phyloP scores from a whole-genome alignment of 148 eudicot genomes.

The Talinum fruticosum region DNA sequence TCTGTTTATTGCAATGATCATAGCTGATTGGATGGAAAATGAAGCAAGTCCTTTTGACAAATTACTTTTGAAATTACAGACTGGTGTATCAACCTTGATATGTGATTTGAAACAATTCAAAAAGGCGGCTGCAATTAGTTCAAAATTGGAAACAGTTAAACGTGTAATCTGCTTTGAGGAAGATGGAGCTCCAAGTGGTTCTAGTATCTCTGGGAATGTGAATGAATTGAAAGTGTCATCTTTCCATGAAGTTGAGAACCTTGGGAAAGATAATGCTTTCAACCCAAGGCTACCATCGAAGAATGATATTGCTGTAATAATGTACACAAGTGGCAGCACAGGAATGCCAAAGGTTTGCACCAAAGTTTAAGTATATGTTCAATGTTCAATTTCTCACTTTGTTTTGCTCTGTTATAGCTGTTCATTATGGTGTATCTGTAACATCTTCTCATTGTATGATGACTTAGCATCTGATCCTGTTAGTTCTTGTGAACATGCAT shows the following conservation, averaged over 20 bases:
- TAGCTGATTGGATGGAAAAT: neutral
- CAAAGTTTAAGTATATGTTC: neutral
- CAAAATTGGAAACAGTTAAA: slow-evolving; percentile 59
- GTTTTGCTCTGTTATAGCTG: neutral
- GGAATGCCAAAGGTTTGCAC: slow-evolving; percentile 86
- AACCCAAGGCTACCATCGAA: slow-evolving; percentile 69
- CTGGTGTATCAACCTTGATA: slow-evolving; percentile 75
- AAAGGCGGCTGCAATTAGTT: slow-evolving; percentile 67
- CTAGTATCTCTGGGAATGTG: slow-evolving; percentile 31
- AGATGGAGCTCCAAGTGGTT: slow-evolving; percentile 43
- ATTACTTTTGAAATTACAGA: slow-evolving; percentile 42
- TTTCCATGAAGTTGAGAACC: slow-evolving; percentile 69
- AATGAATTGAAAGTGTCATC: slow-evolving; percentile 49
- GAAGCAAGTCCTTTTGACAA: no score
- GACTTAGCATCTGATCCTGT: neutral
- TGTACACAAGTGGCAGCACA: slow-evolving; percentile 99
- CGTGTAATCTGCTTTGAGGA: slow-evolving; percentile 74
- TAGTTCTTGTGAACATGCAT: neutral
- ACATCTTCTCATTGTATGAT: neutral
- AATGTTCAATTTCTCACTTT: neutral
- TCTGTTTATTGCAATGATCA: neutral
- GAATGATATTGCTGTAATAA: slow-evolving; percentile 82
- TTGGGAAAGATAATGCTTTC: slow-evolving; percentile 58
- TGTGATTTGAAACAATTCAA: slow-evolving; percentile 85
- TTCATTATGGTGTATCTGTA: neutral